These are phyloP conservation scores for Collariella sp. DNA, from an alignment of 495 filamentous ascomycete genomes.

Conservation along the genomic window DNA sequence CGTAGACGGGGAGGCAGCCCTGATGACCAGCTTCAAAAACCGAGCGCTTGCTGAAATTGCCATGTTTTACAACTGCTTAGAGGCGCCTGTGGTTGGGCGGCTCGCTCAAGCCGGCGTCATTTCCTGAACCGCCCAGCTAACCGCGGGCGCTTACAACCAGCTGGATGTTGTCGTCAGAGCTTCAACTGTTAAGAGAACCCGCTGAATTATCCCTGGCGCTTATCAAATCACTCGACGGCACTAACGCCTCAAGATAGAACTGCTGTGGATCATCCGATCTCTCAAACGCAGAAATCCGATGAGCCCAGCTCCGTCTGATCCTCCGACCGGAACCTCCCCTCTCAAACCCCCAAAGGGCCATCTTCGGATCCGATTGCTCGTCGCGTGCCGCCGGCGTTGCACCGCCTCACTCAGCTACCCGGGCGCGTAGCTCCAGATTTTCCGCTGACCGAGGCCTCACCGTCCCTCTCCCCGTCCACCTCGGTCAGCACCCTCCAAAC, in stretches of 20 bases:
- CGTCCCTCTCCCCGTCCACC: background rate
- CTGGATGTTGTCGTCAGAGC: background rate
- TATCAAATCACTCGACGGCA: background rate
- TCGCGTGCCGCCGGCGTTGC: background rate
- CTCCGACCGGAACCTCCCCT: background rate
- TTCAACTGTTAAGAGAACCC: background rate
- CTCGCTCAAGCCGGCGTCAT: background rate
- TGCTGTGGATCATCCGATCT: background rate
- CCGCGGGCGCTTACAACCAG: constrained; percentile 3
- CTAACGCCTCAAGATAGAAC: background rate
- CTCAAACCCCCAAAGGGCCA: background rate
- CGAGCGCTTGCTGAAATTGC: constrained; percentile 30
- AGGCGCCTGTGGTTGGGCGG: constrained; percentile 10
- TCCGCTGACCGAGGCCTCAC: background rate
- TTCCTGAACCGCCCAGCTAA: constrained; percentile 5
- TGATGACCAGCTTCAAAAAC: constrained; percentile 6
- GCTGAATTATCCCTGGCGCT: background rate
- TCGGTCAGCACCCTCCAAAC: background rate
- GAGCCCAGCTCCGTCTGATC: background rate
- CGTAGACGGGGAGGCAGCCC: background rate
- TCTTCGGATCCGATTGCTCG: constrained; percentile 3
- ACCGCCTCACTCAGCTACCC: constrained; percentile 1
- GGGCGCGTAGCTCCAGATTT: background rate
- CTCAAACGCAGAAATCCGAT: background rate
- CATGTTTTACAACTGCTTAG: constrained; percentile 16